Conservation (phyloP, 2,329 filamentous ascomycete species). For the Byssoonygena ceratinophila region DNA sequence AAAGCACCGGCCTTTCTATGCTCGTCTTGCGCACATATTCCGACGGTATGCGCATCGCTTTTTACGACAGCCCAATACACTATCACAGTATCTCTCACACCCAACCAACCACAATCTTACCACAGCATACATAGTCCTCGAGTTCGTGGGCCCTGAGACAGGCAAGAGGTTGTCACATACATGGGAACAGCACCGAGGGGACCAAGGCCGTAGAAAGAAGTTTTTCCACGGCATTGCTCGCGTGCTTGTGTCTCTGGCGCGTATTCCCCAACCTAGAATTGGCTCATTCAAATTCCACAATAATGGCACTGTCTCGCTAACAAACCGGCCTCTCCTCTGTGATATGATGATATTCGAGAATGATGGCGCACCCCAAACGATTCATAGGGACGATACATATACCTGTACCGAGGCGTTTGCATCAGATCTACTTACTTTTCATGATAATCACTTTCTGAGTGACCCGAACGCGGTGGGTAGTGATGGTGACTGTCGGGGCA, state of each 20-base stretch:
- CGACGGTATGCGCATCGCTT: not conserved
- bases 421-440: slow-evolving; percentile 21
- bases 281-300: slow-evolving; percentile 27
- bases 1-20: not conserved
- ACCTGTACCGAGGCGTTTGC: slow-evolving; percentile 21
- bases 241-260: slow-evolving; percentile 17
- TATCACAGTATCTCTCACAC: not conserved
- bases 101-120: not conserved
- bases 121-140: slow-evolving; percentile 25
- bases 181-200: slow-evolving; percentile 19
- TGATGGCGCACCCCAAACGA: slow-evolving; percentile 21
- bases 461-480: slow-evolving; percentile 16
- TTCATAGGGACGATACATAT: slow-evolving; percentile 21
- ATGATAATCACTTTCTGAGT: slow-evolving; percentile 21
- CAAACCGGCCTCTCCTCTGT: slow-evolving; percentile 21
- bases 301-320: slow-evolving; percentile 22
- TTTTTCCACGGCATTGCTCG: slow-evolving; percentile 18
- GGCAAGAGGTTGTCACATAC: slow-evolving; percentile 24
- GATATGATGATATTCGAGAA: slow-evolving; percentile 23
- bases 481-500: slow-evolving; percentile 22
- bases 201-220: slow-evolving; percentile 15
- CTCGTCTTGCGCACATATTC: not conserved
- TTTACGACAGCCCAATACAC: not conserved
- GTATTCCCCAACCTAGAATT: slow-evolving; percentile 24
- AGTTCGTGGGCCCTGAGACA: slow-evolving; percentile 20